Evolutionary conservation across 2,329 filamentous ascomycete species (phyloP).

Genomic region (Clonostachys rhizophaga): DNA sequence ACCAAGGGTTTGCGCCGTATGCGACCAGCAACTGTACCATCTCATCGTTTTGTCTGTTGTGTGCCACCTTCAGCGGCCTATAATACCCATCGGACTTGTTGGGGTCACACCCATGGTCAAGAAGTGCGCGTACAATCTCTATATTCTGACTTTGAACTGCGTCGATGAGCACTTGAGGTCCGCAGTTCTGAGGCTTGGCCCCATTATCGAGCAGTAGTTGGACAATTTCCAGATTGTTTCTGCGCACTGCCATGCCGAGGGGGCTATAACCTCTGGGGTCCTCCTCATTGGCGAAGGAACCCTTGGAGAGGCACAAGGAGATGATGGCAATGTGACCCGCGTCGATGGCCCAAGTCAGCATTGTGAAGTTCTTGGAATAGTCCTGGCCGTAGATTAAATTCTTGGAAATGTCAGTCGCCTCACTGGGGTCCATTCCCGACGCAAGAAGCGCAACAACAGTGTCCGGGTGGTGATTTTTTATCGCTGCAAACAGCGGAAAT

Average conservation of each 20-base stretch:
- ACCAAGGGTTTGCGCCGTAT: too few relatives aligned
- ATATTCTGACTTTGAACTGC: too few relatives aligned
- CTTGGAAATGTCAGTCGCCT: neutral
- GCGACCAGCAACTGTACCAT: too few relatives aligned
- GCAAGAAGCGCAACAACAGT: neutral
- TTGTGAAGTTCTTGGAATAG: neutral
- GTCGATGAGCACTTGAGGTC: too few relatives aligned
- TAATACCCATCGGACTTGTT: too few relatives aligned
- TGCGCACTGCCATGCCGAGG: neutral
- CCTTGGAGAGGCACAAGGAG: neutral
- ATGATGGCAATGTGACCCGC: neutral
- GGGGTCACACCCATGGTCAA: too few relatives aligned
- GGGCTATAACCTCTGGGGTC: neutral
- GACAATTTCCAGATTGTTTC: neutral
- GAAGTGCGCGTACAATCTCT: too few relatives aligned
- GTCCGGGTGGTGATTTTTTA: neutral
- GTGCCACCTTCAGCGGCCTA: too few relatives aligned
- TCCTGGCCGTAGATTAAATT: neutral
- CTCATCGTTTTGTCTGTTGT: too few relatives aligned
- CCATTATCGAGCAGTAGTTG: neutral
- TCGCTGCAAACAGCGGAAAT: conserved; percentile 1
- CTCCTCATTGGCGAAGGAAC: neutral
- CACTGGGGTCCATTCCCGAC: neutral
- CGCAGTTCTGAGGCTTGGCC: neutral
- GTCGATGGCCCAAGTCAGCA: neutral